Conservation (phyloP, 2,329 filamentous ascomycete genomes). For the Colletotrichum sp. region DNA sequence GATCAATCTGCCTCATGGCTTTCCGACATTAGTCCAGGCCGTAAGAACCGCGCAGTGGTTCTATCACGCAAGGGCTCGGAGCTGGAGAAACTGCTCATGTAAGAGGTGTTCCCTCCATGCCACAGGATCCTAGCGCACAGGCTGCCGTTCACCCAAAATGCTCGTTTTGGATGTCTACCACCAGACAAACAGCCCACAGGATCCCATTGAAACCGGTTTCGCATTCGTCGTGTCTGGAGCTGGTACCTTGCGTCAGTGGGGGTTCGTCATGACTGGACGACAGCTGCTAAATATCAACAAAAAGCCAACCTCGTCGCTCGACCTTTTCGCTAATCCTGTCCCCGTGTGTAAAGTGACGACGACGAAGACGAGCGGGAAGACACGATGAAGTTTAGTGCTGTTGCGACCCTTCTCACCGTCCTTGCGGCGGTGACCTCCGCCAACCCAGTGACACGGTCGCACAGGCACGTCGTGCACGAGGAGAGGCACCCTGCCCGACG, state of each 20-base stretch:
- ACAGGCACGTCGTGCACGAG: constrained; percentile 22
- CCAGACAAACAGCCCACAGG: constrained; percentile 9
- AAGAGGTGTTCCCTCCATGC: constrained; percentile 7
- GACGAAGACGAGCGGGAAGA: not conserved
- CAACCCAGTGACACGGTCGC: constrained; percentile 16
- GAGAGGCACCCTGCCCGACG: constrained; percentile 16
- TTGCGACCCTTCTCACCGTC: constrained; percentile 10
- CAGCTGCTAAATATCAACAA: constrained; percentile 16
- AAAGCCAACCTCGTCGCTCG: constrained; percentile 13
- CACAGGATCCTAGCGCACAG: constrained; percentile 13
- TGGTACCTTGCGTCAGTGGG: constrained; percentile 7
- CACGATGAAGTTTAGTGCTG: constrained; percentile 19
- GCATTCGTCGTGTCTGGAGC: constrained; percentile 12
- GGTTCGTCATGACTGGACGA: constrained; percentile 11
- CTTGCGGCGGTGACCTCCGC: constrained; percentile 10
- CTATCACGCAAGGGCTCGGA: not conserved
- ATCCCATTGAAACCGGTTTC: constrained; percentile 20
- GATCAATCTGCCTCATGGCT: not conserved
- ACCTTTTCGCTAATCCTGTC: not conserved
- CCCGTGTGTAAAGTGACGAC: constrained; percentile 3
- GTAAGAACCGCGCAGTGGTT: not conserved
- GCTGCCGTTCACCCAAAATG: constrained; percentile 15
- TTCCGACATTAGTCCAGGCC: not conserved
- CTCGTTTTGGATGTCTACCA: constrained; percentile 14
- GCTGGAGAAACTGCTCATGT: constrained; percentile 10